These are phyloP conservation scores for Ephemerocybe angulata DNA, from an alignment of 768 basidiomycete species.

Conservation along the genomic window DNA sequence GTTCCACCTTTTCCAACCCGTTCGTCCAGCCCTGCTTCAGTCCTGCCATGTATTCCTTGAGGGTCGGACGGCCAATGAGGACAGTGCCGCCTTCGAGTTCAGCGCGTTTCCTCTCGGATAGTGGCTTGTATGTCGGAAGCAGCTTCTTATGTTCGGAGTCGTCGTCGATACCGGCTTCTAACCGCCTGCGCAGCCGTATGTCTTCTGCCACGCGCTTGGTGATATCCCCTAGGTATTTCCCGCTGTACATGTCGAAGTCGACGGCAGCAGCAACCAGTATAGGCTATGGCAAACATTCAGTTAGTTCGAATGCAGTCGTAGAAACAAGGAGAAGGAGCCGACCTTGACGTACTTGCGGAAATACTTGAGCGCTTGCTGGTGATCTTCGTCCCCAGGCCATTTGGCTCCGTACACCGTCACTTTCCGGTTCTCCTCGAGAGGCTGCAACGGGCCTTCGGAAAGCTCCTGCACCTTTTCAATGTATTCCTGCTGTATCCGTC, in stretches of 20 bases:
- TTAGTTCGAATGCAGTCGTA: constrained; percentile 10
- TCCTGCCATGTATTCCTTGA: constrained; percentile 95
- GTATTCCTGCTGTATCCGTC: constrained; percentile 71
- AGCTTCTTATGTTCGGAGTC: constrained; percentile 38
- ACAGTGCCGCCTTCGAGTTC: constrained; percentile 82
- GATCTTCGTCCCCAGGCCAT: constrained; percentile 95
- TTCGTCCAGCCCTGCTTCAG: constrained; percentile 82
- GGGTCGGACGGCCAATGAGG: constrained; percentile 81
- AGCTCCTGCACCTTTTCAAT: constrained; percentile 74
- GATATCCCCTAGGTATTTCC: constrained; percentile 84
- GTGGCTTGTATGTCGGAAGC: constrained; percentile 52
- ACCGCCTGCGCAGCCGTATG: constrained; percentile 65
- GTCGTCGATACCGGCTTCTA: constrained; percentile 60
- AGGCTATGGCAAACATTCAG: constrained; percentile 53
- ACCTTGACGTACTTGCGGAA: constrained; percentile 99
- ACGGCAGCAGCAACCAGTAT: constrained; percentile 90
- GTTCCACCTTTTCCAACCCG: constrained; percentile 60
- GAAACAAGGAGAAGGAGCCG: constrained; percentile 21
- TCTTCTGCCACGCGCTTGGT: constrained; percentile 71
- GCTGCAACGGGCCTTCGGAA: constrained; percentile 63
- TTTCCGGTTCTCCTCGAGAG: constrained; percentile 67
- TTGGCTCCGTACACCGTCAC: constrained; percentile 84
- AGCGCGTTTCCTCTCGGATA: constrained; percentile 47
- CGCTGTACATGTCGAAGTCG: constrained; percentile 82
- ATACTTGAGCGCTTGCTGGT: constrained; percentile 76